Evolutionary conservation across 768 basidiomycete genomes (phyloP), one percentile per base, ranked within the genome.

Genomic region (Lactarius deliciosus): DNA sequence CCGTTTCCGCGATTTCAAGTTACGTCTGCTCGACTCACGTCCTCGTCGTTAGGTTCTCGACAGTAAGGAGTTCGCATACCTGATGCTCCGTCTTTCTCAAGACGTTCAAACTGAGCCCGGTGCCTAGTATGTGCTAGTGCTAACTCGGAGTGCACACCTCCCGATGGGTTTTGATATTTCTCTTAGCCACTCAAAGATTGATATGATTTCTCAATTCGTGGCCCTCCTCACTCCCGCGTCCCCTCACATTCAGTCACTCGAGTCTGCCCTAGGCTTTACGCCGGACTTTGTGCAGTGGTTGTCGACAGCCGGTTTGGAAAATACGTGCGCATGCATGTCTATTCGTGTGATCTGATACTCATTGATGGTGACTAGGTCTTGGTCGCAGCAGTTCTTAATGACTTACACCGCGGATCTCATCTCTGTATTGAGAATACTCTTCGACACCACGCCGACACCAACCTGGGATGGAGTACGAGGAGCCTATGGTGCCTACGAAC

Each of bases 71-170:
- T 57, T 57, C 32, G 34, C 1, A 13, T 32, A 20, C 5, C 5
- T 57, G 30, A 57, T 57, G 56, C 32, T 30, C 13, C 34, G 34
- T n/a, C 56, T 57, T 57, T 11, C 34, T 22, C 56, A 57, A 57
- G 56, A 57, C 2, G 8, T 36, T 32, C 7, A 57, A 32, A 18
- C 25, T 5, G 20, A n/a, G n/a, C 18, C 56, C 18, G 9, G 10
- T 32, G 13, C 30, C 56, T 20, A 30, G 56, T 57, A 56, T 34
- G 55, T 56, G 30, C 55, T 20, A 10, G 54, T 55, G 30, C 30
- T 32, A 4, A 56, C n/a, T 22, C 10, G 47, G n/a, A 11, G 13
- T 30, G 20, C n/a, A 28, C 10, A 22, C n/a, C 4, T 5, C 47
- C 47, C n/a, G 8, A 57, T 32, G 18, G 56, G 56, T 30, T 32